These are phyloP conservation scores for Lactifluus rugatus DNA, from an alignment of 768 basidiomycete genomes.

Conservation along the genomic window DNA sequence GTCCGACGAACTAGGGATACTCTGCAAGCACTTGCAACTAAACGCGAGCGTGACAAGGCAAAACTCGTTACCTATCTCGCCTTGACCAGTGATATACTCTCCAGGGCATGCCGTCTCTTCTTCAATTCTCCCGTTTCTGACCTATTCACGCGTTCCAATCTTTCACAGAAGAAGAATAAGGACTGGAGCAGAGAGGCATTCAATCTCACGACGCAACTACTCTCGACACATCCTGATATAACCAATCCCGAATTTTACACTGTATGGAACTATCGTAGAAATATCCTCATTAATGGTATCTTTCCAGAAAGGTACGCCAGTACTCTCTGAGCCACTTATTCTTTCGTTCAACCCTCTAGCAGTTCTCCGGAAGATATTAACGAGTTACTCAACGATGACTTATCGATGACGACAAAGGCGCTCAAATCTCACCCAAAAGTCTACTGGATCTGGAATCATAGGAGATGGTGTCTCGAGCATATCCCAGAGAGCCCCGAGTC, in stretches of 20 bases:
- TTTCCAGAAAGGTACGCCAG: conserved; percentile 52
- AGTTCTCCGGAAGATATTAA: conserved; percentile 59
- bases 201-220: conserved; percentile 61
- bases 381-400: conserved; percentile 55
- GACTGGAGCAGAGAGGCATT: conserved; percentile 73
- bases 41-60: conserved; percentile 56
- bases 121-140: conserved; percentile 8
- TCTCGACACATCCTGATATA: conserved; percentile 37
- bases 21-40: conserved; percentile 53
- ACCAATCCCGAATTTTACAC: conserved; percentile 93
- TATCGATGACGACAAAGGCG: conserved; percentile 70
- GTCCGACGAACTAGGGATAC: conserved; percentile 55
- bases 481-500: conserved; percentile 64
- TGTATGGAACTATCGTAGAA: conserved; percentile 88
- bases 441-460: conserved; percentile 99
- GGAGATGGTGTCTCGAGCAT: conserved; percentile 87
- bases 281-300: conserved; percentile 61
- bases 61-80: conserved; percentile 71
- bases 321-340: neutral
- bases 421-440: conserved; percentile 87
- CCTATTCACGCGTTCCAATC: neutral
- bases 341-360: neutral
- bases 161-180: conserved; percentile 49
- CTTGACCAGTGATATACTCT: conserved; percentile 52
- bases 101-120: conserved; percentile 40